A percentile compares a stretch with the other conserved stretches of the same genome.
Conservation (phyloP, 2,329 filamentous ascomycete genomes). For the Parastagonospora nodorum region DNA sequence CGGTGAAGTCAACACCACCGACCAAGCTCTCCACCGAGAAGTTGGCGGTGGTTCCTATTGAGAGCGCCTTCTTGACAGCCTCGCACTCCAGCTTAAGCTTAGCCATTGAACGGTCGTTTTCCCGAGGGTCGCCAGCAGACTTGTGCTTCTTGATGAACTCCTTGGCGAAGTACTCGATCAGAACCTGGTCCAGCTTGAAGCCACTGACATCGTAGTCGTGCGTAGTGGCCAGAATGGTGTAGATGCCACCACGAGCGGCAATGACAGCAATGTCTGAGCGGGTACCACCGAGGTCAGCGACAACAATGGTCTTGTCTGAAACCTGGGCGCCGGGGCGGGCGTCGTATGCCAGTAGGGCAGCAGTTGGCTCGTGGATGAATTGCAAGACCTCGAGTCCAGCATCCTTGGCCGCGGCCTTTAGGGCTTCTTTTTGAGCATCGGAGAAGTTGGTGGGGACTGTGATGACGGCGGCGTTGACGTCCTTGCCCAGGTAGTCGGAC, state of each 20-base stretch:
- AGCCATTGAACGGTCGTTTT: conserved; percentile 79
- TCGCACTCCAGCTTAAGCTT: conserved; percentile 94
- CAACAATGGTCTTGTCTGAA: conserved; percentile 86
- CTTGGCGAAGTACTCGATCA: conserved; percentile 97
- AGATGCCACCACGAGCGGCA: conserved; percentile 91
- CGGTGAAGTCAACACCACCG: conserved; percentile 87
- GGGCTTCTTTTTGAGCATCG: conserved; percentile 81
- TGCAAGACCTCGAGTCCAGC: conserved; percentile 90
- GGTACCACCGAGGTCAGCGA: conserved; percentile 91
- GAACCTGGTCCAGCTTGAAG: conserved; percentile 81
- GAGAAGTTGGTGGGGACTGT: conserved; percentile 92
- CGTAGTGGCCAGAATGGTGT: conserved; percentile 88
- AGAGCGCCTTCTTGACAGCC: conserved; percentile 88
- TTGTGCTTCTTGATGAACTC: conserved; percentile 98
- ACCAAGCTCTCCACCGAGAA: conserved; percentile 92
- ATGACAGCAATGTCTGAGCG: conserved; percentile 90
- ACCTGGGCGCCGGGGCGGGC: conserved; percentile 75
- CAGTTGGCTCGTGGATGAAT: conserved; percentile 88
- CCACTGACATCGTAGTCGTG: conserved; percentile 97
- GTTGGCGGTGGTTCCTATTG: conserved; percentile 82
- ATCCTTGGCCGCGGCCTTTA: conserved; percentile 76
- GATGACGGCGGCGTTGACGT: conserved; percentile 92
- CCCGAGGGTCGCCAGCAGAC: conserved; percentile 72
- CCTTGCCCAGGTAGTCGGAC: conserved; percentile 89
- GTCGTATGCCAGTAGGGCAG: conserved; percentile 88